Conservation (phyloP, 352 stramenopile species). For the Pythium aristosporum region DNA sequence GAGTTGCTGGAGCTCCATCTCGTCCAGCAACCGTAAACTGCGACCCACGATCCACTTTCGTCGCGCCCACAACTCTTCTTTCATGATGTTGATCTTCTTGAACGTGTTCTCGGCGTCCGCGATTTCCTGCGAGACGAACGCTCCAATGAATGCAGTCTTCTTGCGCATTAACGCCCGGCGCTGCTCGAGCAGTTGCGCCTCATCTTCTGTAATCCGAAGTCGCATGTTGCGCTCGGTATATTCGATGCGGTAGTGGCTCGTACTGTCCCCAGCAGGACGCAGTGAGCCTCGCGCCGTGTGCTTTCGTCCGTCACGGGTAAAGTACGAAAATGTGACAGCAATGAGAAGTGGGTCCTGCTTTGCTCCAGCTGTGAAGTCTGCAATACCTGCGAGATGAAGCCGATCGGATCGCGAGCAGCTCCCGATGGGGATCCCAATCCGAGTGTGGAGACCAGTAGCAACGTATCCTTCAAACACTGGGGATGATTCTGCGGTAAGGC, state of each 20-base stretch:
- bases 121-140: constrained; percentile 27
- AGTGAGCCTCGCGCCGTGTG: constrained; percentile 18
- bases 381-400: constrained; percentile 4
- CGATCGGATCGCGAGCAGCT: constrained; percentile 8
- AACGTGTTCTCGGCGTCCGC: constrained; percentile 37
- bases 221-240: constrained; percentile 23
- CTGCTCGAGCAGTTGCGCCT: constrained; percentile 32
- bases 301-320: not conserved
- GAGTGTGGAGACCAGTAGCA: not conserved
- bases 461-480: constrained; percentile 1
- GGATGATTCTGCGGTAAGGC: constrained; percentile 7
- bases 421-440: constrained; percentile 10
- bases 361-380: not conserved
- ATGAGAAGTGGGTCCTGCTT: constrained; percentile 3
- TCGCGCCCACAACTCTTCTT: constrained; percentile 39
- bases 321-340: constrained; percentile 24
- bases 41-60: constrained; percentile 37
- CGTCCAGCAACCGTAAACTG: constrained; percentile 30
- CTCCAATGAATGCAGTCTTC: constrained; percentile 29
- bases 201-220: constrained; percentile 16
- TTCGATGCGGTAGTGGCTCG: constrained; percentile 35
- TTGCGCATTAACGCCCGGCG: constrained; percentile 32
- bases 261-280: constrained; percentile 24
- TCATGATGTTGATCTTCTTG: constrained; percentile 46
- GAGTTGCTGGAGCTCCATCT: constrained; percentile 27